Conservation (phyloP, 2,329 filamentous ascomycete genomes). For the Thelonectria olida region DNA sequence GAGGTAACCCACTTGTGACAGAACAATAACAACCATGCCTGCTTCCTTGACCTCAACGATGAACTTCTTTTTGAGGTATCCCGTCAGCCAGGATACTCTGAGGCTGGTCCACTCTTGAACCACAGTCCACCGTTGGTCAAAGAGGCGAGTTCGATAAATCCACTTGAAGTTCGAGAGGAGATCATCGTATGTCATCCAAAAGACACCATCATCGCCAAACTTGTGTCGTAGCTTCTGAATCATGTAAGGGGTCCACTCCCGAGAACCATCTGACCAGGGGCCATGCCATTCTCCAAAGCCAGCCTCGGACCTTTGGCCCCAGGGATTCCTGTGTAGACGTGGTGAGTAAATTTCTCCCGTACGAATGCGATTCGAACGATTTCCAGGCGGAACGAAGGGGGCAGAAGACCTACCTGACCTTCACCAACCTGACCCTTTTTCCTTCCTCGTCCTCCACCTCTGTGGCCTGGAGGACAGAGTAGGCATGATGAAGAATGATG, state of each 20-base stretch:
- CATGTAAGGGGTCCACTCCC: constrained; percentile 79
- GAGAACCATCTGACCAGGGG: constrained; percentile 77
- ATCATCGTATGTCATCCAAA: constrained; percentile 57
- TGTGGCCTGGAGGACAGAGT: constrained; percentile 59
- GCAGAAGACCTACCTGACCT: constrained; percentile 51
- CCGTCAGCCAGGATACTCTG: constrained; percentile 54
- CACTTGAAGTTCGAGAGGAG: constrained; percentile 55
- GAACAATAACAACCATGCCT: constrained; percentile 54
- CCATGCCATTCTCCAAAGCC: constrained; percentile 72
- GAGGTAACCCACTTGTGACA: constrained; percentile 46
- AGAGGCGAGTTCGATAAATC: constrained; percentile 56
- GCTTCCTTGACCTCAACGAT: constrained; percentile 52
- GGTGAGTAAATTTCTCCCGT: not conserved
- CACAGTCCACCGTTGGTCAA: constrained; percentile 56
- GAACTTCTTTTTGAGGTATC: constrained; percentile 56
- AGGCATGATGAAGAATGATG: constrained; percentile 57
- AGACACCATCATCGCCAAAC: constrained; percentile 73
- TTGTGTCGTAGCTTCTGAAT: constrained; percentile 71
- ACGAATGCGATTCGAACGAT: too few relatives aligned
- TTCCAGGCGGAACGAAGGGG: not conserved
- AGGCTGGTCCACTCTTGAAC: constrained; percentile 56
- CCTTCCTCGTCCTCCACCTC: constrained; percentile 55
- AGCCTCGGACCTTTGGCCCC: constrained; percentile 64
- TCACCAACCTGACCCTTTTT: constrained; percentile 50
- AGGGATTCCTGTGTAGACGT: constrained; percentile 66